phyloP scores from a whole-genome alignment of 2,329 filamentous ascomycete genomes.

The Truncatella angustata region DNA sequence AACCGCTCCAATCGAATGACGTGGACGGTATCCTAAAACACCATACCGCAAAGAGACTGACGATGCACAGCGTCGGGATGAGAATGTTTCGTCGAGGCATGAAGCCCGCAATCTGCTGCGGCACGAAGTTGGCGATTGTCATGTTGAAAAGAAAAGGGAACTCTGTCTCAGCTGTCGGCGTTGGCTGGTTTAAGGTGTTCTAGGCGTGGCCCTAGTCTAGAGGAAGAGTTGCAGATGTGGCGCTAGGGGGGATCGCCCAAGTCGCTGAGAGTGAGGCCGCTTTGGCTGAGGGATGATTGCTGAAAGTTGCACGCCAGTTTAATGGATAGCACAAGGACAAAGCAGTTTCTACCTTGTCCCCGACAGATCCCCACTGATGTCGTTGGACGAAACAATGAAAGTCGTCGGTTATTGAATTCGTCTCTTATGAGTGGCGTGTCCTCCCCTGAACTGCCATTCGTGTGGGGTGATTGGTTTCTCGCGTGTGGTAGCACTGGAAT shows the following conservation, averaged over 20 bases:
- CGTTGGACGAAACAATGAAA: too few relatives aligned
- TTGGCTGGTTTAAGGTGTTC: not conserved
- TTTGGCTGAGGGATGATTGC: not conserved
- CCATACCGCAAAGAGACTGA: constrained; percentile 16
- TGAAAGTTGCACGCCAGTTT: not conserved
- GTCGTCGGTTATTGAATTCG: too few relatives aligned
- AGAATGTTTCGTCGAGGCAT: constrained; percentile 29
- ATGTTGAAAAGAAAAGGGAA: constrained; percentile 18
- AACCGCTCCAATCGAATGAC: constrained; percentile 18
- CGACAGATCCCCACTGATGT: too few relatives aligned
- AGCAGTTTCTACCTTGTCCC: too few relatives aligned
- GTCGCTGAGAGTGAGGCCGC: not conserved
- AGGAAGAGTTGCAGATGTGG: not conserved
- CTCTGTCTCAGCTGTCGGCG: not conserved
- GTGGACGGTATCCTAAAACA: constrained; percentile 21
- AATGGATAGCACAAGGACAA: not conserved
- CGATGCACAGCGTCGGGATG: constrained; percentile 7
- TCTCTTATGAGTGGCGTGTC: too few relatives aligned
- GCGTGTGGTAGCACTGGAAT: too few relatives aligned
- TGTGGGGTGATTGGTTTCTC: too few relatives aligned
- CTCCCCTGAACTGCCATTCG: too few relatives aligned
- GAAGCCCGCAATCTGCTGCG: constrained; percentile 23
- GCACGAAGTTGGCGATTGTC: constrained; percentile 23
- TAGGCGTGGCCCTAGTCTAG: not conserved
- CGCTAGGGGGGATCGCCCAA: constrained; percentile 2